Evolutionary conservation across 805 yeast genomes (phyloP).

Genomic region (Saccharomycopsis sp.): DNA sequence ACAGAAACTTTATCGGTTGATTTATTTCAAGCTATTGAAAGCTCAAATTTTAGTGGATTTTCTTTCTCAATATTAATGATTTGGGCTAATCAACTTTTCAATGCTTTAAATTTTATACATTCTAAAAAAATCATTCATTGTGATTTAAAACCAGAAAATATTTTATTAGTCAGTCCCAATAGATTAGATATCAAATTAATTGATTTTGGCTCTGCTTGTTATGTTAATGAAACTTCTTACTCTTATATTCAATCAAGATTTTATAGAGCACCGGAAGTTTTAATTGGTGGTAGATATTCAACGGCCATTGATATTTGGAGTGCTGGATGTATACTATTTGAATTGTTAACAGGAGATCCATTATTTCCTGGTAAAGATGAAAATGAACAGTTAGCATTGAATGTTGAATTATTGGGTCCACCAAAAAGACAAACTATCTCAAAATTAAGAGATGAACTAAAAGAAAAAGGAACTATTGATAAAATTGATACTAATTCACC

Average conservation of each 20-base stretch:
- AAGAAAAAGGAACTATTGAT: slow-evolving; percentile 27
- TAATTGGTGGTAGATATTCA: slow-evolving; percentile 56
- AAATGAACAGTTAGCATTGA: slow-evolving; percentile 64
- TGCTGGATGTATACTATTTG: slow-evolving; percentile 79
- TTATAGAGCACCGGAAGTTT: slow-evolving; percentile 72
- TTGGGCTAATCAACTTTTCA: slow-evolving; percentile 45
- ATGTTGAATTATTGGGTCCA: slow-evolving; percentile 76
- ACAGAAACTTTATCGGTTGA: slow-evolving; percentile 66
- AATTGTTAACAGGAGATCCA: slow-evolving; percentile 80
- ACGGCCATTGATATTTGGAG: slow-evolving; percentile 91
- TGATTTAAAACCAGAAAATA: slow-evolving; percentile 79
- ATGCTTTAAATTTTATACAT: slow-evolving; percentile 54
- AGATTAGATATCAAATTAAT: slow-evolving; percentile 51
- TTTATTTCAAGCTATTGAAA: slow-evolving; percentile 47
- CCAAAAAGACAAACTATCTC: slow-evolving; percentile 41
- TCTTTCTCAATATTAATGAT: slow-evolving; percentile 29
- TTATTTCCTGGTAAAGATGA: slow-evolving; percentile 78
- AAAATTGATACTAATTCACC: slow-evolving; percentile 13
- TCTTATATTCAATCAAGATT: slow-evolving; percentile 79
- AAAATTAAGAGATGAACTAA: slow-evolving; percentile 30
- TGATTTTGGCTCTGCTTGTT: slow-evolving; percentile 70
- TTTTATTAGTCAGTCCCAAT: slow-evolving; percentile 42
- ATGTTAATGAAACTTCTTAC: slow-evolving; percentile 54
- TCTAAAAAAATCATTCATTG: slow-evolving; percentile 57
- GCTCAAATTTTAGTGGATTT: slow-evolving; percentile 40